phyloP scores from a whole-genome alignment of 78 protist genomes.

The Protostelium mycophagum region DNA sequence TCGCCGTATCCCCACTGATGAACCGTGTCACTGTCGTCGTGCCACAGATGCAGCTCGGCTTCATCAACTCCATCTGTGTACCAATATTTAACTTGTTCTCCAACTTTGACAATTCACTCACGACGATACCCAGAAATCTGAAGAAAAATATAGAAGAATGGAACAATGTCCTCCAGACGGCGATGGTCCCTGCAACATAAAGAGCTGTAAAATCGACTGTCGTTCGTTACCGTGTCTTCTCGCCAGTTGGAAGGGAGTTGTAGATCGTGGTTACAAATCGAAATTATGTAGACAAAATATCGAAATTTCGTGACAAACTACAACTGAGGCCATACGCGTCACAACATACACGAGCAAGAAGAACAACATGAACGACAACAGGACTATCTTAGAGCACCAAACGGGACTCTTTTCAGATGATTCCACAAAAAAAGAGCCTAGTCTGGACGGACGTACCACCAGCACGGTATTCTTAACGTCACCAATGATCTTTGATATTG shows the following conservation, averaged over 20 bases:
- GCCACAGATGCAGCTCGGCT: slow-evolving; percentile 9
- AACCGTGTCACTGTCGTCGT: neutral
- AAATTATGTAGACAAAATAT: no score
- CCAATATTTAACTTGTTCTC: neutral
- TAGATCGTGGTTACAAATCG: no score
- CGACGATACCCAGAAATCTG: neutral
- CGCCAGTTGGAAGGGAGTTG: no score
- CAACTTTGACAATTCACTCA: neutral
- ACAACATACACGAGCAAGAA: no score
- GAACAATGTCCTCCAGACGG: neutral
- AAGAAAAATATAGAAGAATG: neutral
- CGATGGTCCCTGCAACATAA: neutral
- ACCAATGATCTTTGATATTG: neutral
- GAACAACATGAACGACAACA: neutral
- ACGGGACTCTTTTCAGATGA: neutral
- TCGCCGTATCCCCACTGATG: slow-evolving; percentile 6
- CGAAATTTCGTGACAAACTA: no score
- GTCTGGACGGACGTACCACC: neutral
- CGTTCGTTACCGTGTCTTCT: no score
- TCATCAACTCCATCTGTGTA: slow-evolving; percentile 6
- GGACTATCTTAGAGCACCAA: neutral
- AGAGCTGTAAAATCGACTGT: no score
- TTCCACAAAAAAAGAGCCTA: neutral
- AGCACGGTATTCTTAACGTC: neutral
- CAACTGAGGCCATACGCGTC: no score